Evolutionary conservation across 441 rosid genomes (phyloP).

Genomic region (Hura crepitans): DNA sequence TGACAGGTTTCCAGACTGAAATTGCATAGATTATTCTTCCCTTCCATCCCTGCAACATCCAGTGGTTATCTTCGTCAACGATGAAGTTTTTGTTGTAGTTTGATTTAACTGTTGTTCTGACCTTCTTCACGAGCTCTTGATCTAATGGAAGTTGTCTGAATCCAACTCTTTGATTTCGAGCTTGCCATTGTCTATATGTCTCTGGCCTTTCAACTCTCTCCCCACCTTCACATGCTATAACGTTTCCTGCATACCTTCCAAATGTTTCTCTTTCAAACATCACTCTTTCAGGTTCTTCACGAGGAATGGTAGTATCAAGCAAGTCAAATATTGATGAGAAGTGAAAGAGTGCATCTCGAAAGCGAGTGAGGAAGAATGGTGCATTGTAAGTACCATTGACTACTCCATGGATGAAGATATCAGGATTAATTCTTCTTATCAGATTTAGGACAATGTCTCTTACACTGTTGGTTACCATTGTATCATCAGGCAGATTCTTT

Average conservation of each 20-base stretch:
- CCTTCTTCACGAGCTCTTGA: slow-evolving; percentile 37
- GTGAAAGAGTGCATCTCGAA: slow-evolving; percentile 45
- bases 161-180: slow-evolving; percentile 61
- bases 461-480: slow-evolving; percentile 49
- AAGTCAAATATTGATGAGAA: slow-evolving; percentile 45
- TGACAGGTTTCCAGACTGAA: slow-evolving; percentile 51
- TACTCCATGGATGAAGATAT: slow-evolving; percentile 46
- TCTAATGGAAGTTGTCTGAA: slow-evolving; percentile 54
- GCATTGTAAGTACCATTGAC: slow-evolving; percentile 44
- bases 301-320: slow-evolving; percentile 29
- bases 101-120: slow-evolving; percentile 30
- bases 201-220: slow-evolving; percentile 71
- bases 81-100: slow-evolving; percentile 43
- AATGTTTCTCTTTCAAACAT: slow-evolving; percentile 39
- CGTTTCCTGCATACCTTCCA: slow-evolving; percentile 40
- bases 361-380: slow-evolving; percentile 46
- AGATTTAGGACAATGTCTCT: slow-evolving; percentile 65
- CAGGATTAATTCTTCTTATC: slow-evolving; percentile 54
- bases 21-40: slow-evolving; percentile 68
- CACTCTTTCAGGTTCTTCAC: slow-evolving; percentile 41
- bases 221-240: slow-evolving; percentile 48
- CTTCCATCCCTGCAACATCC: slow-evolving; percentile 94
- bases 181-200: slow-evolving; percentile 75
- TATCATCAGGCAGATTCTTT: slow-evolving; percentile 74
- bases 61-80: slow-evolving; percentile 54